These are phyloP conservation scores for Pseudozyma pruni DNA, from an alignment of 1,284 basidiomycete genomes.

Conservation along the genomic window DNA sequence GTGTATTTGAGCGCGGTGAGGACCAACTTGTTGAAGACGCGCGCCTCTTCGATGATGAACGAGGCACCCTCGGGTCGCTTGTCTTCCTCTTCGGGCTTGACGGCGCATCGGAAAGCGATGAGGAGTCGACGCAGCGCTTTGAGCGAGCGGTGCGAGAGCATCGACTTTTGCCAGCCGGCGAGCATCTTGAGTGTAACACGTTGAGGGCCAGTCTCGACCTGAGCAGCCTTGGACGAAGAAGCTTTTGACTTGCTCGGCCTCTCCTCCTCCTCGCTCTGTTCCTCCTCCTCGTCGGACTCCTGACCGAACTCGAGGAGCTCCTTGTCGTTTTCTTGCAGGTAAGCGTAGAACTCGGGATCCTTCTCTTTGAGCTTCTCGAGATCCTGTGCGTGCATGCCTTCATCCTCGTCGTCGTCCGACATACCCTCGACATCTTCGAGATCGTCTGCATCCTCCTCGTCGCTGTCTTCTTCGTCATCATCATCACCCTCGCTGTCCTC, in stretches of 20 bases:
- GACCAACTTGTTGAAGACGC: constrained; percentile 85
- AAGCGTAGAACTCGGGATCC: constrained; percentile 98
- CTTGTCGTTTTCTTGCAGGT: constrained; percentile 92
- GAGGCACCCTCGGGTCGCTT: constrained; percentile 43
- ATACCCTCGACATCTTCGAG: constrained; percentile 59
- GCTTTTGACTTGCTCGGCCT: constrained; percentile 23
- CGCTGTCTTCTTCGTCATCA: constrained; percentile 47
- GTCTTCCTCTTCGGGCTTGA: constrained; percentile 56
- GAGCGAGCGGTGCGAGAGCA: constrained; percentile 87
- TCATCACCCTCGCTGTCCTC: constrained; percentile 45
- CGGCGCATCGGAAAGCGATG: constrained; percentile 66
- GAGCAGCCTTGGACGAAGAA: constrained; percentile 22
- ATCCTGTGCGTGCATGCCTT: constrained; percentile 75
- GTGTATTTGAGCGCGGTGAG: constrained; percentile 89
- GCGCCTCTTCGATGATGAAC: constrained; percentile 63
- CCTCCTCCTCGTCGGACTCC: constrained; percentile 68
- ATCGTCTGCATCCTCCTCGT: constrained; percentile 42
- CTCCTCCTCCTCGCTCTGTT: constrained; percentile 51
- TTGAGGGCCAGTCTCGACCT: constrained; percentile 35
- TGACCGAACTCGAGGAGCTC: constrained; percentile 82
- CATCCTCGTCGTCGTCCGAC: constrained; percentile 55
- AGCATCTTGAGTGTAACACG: constrained; percentile 80
- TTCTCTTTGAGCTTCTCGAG: constrained; percentile 91
- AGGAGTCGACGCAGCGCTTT: constrained; percentile 85
- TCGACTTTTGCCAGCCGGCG: constrained; percentile 86